A percentile compares a stretch with the other conserved stretches of the same genome.
phyloP scores from a whole-genome alignment of 768 basidiomycete species.

The Leccinum longicurvipes region DNA sequence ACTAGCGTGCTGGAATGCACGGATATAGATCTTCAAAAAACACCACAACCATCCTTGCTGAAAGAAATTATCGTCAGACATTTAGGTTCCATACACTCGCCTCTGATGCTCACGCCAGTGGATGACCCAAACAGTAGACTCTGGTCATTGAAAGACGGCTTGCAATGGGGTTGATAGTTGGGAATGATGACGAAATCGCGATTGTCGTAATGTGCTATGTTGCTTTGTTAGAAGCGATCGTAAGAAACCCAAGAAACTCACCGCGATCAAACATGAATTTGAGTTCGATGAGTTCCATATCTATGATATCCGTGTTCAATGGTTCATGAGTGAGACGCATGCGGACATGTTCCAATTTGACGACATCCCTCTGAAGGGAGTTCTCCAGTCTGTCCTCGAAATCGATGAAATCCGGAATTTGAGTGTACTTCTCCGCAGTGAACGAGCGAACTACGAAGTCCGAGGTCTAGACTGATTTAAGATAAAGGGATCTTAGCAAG shows the following conservation, averaged over 20 bases:
- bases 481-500: not conserved
- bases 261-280: slow-evolving; percentile 79
- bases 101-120: slow-evolving; percentile 51
- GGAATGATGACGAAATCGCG: slow-evolving; percentile 79
- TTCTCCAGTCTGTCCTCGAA: slow-evolving; percentile 82
- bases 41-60: slow-evolving; percentile 71
- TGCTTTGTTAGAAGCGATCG: slow-evolving; percentile 4
- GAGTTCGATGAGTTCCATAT: slow-evolving; percentile 80
- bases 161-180: slow-evolving; percentile 66
- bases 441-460: slow-evolving; percentile 82
- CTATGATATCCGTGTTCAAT: slow-evolving; percentile 66
- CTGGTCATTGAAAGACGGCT: slow-evolving; percentile 57
- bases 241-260: slow-evolving; percentile 32
- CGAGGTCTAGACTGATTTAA: slow-evolving; percentile 49
- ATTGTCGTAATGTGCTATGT: slow-evolving; percentile 78
- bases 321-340: slow-evolving; percentile 78
- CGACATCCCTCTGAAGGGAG: slow-evolving; percentile 79
- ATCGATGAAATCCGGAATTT: slow-evolving; percentile 82
- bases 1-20: slow-evolving; percentile 72
- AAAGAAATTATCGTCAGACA: not conserved
- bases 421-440: slow-evolving; percentile 76
- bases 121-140: slow-evolving; percentile 61
- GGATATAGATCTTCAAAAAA: slow-evolving; percentile 76
- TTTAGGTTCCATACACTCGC: not conserved
- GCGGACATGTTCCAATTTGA: slow-evolving; percentile 80